phyloP scores from a whole-genome alignment of 1,284 basidiomycete genomes.

The Violaceomyces palustris region DNA sequence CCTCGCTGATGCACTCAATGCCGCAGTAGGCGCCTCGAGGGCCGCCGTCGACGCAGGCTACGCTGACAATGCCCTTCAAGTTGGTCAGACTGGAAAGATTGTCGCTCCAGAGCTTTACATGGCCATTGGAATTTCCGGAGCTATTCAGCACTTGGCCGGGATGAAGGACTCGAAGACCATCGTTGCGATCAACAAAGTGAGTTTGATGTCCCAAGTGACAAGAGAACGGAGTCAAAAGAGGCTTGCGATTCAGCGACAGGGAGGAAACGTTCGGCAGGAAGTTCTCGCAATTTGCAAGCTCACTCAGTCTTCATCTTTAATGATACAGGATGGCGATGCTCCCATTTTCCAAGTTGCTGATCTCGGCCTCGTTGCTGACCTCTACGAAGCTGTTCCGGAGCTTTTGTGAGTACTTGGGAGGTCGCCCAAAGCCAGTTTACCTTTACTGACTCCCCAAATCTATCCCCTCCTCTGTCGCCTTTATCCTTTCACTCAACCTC shows the following conservation, averaged over 20 bases:
- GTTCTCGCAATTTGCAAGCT: too few species aligned
- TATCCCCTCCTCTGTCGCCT: too few species aligned
- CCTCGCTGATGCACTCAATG: constrained; percentile 84
- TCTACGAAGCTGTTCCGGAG: constrained; percentile 53
- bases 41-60: constrained; percentile 98
- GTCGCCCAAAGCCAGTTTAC: too few species aligned
- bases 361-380: constrained; percentile 74
- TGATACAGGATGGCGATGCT: constrained; percentile 87
- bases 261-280: too few species aligned
- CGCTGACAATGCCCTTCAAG: constrained; percentile 95
- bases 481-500: too few species aligned
- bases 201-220: constrained; percentile 5
- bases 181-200: constrained; percentile 93
- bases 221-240: too few species aligned
- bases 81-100: constrained; percentile 94
- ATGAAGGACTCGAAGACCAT: constrained; percentile 99
- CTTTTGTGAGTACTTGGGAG: too few species aligned
- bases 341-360: constrained; percentile 99
- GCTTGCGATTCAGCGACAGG: too few species aligned
- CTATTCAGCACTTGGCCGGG: constrained; percentile 96
- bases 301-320: too few species aligned
- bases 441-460: too few species aligned
- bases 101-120: constrained; percentile 80
- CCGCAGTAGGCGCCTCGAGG: constrained; percentile 92
- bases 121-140: constrained; percentile 93